Conservation (phyloP, 768 basidiomycete genomes). For the Agaricus blazei region DNA sequence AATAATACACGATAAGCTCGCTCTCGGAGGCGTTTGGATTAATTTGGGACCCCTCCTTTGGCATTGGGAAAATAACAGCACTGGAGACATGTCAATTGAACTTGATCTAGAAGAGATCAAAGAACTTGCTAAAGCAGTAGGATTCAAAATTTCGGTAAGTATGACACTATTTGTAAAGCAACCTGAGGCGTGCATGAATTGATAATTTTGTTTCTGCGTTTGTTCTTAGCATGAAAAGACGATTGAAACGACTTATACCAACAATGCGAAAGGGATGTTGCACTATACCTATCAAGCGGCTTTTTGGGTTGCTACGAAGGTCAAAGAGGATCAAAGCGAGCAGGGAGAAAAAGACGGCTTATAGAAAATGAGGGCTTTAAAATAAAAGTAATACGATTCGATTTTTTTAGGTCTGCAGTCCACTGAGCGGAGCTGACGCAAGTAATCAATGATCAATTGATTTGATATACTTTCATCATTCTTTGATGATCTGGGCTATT, state of each 20-base stretch:
- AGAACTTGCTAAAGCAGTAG: slow-evolving; percentile 60
- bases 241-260: slow-evolving; percentile 84
- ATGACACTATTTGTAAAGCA: neutral
- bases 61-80: slow-evolving; percentile 91
- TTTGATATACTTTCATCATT: too few relatives aligned
- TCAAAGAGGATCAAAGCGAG: neutral
- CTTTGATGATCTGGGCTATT: too few relatives aligned
- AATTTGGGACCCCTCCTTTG: slow-evolving; percentile 92
- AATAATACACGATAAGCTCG: slow-evolving; percentile 78
- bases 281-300: slow-evolving; percentile 79
- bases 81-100: slow-evolving; percentile 80
- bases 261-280: slow-evolving; percentile 76
- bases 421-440: too few relatives aligned
- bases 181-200: too few relatives aligned
- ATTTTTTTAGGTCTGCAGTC: too few relatives aligned
- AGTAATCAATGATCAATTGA: too few relatives aligned
- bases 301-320: slow-evolving; percentile 73
- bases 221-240: slow-evolving; percentile 65
- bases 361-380: neutral
- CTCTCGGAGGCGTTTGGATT: slow-evolving; percentile 87
- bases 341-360: neutral
- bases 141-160: slow-evolving; percentile 78
- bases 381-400: too few relatives aligned
- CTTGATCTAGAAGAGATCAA: slow-evolving; percentile 89
- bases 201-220: too few relatives aligned